phyloP scores from a whole-genome alignment of 2,329 filamentous ascomycete genomes.

The Hypoxylon sp. region DNA sequence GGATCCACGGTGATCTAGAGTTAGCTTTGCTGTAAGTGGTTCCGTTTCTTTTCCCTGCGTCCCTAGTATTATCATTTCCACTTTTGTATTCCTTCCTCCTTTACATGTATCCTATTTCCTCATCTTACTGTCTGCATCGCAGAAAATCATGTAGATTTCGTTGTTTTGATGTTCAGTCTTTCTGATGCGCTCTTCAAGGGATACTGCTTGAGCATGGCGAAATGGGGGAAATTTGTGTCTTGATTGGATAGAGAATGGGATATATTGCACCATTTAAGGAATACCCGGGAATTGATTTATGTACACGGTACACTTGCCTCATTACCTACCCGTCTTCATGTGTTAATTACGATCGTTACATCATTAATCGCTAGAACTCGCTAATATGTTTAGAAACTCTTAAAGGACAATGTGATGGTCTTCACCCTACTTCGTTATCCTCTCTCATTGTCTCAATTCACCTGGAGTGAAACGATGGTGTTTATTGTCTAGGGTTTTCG shows the following conservation, averaged over 20 bases:
- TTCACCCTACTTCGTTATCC: neutral
- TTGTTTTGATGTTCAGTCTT: conserved; percentile 27
- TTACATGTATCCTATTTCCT: neutral
- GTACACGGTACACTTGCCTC: conserved; percentile 16
- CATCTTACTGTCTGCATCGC: conserved; percentile 16
- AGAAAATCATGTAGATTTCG: neutral
- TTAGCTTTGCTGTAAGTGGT: conserved; percentile 74
- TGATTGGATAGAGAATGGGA: conserved; percentile 5
- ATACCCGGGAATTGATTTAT: conserved; percentile 18
- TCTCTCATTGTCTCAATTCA: neutral
- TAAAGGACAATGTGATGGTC: conserved; percentile 39
- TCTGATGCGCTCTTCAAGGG: conserved; percentile 49
- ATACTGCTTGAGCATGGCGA: conserved; percentile 45
- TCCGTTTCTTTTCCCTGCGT: conserved; percentile 5
- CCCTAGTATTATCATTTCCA: neutral
- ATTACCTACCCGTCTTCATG: conserved; percentile 6
- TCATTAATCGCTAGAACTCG: conserved; percentile 16
- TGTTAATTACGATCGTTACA: neutral
- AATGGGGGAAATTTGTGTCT: conserved; percentile 26
- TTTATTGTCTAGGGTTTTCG: neutral
- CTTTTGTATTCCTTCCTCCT: neutral
- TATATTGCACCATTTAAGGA: neutral
- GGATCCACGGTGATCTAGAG: conserved; percentile 87
- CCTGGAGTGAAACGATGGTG: neutral
- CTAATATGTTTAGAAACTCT: conserved; percentile 41